Conservation (phyloP, 768 basidiomycete species). For the Hypholoma fasciculare region DNA sequence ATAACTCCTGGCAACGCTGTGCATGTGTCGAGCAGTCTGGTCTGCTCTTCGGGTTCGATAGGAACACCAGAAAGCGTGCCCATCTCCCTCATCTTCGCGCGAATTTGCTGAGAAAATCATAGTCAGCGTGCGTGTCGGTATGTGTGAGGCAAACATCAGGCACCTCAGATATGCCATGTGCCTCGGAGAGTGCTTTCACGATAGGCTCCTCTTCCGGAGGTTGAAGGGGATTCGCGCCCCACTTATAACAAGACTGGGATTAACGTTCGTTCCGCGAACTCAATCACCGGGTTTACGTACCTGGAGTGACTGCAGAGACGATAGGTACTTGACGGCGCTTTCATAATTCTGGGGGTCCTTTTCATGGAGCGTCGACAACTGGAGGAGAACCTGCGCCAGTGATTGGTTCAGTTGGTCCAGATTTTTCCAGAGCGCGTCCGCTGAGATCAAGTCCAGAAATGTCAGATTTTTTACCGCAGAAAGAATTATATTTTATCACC, state of each 20-base stretch:
- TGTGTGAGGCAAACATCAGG: slow-evolving; percentile 3
- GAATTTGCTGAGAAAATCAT: slow-evolving; percentile 56
- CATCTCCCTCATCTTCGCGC: slow-evolving; percentile 83
- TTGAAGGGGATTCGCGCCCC: slow-evolving; percentile 59
- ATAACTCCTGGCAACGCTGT: slow-evolving; percentile 80
- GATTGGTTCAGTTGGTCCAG: slow-evolving; percentile 64
- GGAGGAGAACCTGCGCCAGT: slow-evolving; percentile 51
- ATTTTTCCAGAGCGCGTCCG: slow-evolving; percentile 62
- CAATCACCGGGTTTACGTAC: slow-evolving; percentile 25
- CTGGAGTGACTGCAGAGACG: slow-evolving; percentile 59
- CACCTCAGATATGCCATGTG: slow-evolving; percentile 61
- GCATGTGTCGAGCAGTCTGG: slow-evolving; percentile 77
- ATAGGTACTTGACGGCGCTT: slow-evolving; percentile 60
- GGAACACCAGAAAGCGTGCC: slow-evolving; percentile 73
- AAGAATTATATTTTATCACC: slow-evolving; percentile 35
- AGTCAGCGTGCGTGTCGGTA: neutral
- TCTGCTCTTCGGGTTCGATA: slow-evolving; percentile 91
- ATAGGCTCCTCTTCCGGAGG: slow-evolving; percentile 42
- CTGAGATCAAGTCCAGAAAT: slow-evolving; percentile 30
- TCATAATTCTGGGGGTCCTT: slow-evolving; percentile 51
- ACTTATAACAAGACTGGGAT: slow-evolving; percentile 34
- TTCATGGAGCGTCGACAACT: slow-evolving; percentile 50
- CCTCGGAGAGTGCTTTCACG: slow-evolving; percentile 57
- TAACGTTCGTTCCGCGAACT: neutral
- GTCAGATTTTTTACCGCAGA: neutral